phyloP scores from a whole-genome alignment of 768 basidiomycete species.

The Chlorophyllum brunneum region DNA sequence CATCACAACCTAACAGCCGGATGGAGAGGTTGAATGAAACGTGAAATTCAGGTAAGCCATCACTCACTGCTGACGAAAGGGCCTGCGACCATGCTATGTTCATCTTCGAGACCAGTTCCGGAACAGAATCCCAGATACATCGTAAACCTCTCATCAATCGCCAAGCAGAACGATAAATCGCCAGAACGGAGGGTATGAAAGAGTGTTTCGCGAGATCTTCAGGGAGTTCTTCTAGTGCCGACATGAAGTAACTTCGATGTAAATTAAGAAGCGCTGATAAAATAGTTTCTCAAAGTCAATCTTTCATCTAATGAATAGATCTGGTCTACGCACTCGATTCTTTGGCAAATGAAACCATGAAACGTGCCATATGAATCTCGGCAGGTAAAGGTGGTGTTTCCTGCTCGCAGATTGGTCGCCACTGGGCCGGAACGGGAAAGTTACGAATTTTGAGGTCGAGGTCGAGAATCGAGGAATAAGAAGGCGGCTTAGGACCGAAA shows the following conservation, averaged over 20 bases:
- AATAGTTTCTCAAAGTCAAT: neutral
- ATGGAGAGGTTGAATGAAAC: neutral
- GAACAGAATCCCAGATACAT: constrained; percentile 35
- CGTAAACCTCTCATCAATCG: constrained; percentile 50
- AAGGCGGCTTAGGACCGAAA: constrained; percentile 48
- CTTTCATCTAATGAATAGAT: neutral
- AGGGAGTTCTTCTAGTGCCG: constrained; percentile 58
- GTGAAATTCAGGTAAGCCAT: neutral
- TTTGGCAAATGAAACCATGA: constrained; percentile 40
- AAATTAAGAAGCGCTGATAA: constrained; percentile 56
- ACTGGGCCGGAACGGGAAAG: constrained; percentile 44
- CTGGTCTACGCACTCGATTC: constrained; percentile 39
- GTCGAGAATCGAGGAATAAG: constrained; percentile 49
- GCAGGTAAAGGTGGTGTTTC: constrained; percentile 17
- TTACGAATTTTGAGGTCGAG: constrained; percentile 61
- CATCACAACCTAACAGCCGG: constrained; percentile 47
- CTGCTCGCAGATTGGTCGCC: constrained; percentile 34
- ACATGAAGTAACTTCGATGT: constrained; percentile 66
- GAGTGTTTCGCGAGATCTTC: constrained; percentile 54
- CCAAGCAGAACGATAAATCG: constrained; percentile 72
- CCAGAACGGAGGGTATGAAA: constrained; percentile 67
- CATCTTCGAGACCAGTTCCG: constrained; percentile 41
- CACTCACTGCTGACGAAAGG: constrained; percentile 59
- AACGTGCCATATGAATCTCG: constrained; percentile 35
- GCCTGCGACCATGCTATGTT: constrained; percentile 63